Conservation (phyloP, 768 basidiomycete genomes). For the Phlegmacium glaucopus region DNA sequence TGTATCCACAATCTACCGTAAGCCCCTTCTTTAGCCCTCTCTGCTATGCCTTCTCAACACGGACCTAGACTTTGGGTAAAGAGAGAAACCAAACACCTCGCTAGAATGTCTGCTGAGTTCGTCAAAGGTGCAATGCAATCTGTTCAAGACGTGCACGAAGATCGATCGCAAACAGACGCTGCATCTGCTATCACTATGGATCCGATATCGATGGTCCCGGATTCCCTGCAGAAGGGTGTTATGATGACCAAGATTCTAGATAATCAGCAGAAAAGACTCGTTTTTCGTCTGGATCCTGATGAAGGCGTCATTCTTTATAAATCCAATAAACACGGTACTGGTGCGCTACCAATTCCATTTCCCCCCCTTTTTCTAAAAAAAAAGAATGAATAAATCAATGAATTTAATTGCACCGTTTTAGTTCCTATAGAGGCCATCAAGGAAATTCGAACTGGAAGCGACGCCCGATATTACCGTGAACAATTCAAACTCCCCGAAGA, state of each 20-base stretch:
- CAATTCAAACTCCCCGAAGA: slow-evolving; percentile 63
- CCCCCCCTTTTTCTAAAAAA: not conserved
- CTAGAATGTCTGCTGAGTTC: slow-evolving; percentile 24
- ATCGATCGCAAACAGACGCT: slow-evolving; percentile 5
- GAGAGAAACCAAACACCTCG: slow-evolving; percentile 22
- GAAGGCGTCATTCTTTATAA: slow-evolving; percentile 74
- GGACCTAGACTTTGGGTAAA: slow-evolving; percentile 21
- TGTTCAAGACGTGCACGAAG: slow-evolving; percentile 1
- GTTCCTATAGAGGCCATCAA: slow-evolving; percentile 87
- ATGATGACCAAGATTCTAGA: slow-evolving; percentile 80
- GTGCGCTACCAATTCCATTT: slow-evolving; percentile 35
- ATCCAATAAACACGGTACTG: slow-evolving; percentile 56
- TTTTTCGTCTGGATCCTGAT: slow-evolving; percentile 73
- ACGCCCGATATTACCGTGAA: slow-evolving; percentile 68
- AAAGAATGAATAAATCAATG: too few species aligned
- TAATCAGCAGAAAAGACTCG: slow-evolving; percentile 62
- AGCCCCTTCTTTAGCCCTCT: too few species aligned
- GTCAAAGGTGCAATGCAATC: slow-evolving; percentile 14
- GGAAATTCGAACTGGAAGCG: slow-evolving; percentile 74
- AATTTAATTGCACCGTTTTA: slow-evolving; percentile 30
- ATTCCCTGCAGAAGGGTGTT: slow-evolving; percentile 51
- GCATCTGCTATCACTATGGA: slow-evolving; percentile 21
- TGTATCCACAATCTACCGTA: too few species aligned
- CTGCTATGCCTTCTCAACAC: slow-evolving; percentile 21
- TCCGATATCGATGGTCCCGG: slow-evolving; percentile 39